Percentiles rank a stretch among this genome's conserved stretches.
These are phyloP conservation scores for Pisolithus orientalis DNA, from an alignment of 768 basidiomycete genomes.

Conservation along the genomic window DNA sequence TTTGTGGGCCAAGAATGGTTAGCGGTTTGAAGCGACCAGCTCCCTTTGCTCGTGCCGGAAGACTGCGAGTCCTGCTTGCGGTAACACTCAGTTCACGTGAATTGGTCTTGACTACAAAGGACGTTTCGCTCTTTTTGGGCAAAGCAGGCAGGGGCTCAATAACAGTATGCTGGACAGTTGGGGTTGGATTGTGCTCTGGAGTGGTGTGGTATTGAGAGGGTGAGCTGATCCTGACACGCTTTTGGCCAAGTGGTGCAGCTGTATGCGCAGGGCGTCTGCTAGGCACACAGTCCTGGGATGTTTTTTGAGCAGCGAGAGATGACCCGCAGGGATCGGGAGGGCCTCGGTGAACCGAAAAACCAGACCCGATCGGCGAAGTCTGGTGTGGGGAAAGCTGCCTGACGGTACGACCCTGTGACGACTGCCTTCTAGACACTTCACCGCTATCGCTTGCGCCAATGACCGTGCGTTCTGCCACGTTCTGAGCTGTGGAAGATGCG, in stretches of 20 bases:
- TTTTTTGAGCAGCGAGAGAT: background rate
- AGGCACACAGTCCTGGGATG: background rate
- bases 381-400: too few relatives aligned
- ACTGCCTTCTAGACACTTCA: too few relatives aligned
- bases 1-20: background rate
- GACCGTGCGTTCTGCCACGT: background rate
- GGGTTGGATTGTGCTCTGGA: background rate
- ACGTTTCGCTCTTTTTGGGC: too few relatives aligned
- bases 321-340: background rate
- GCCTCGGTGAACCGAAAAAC: background rate
- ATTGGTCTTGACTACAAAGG: too few relatives aligned
- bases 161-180: background rate
- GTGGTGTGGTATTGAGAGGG: background rate
- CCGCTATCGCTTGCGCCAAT: too few relatives aligned
- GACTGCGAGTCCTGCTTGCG: too few relatives aligned
- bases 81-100: too few relatives aligned
- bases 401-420: too few relatives aligned
- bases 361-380: background rate
- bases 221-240: slow-evolving; percentile 8
- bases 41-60: background rate
- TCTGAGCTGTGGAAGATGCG: too few relatives aligned
- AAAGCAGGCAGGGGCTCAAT: too few relatives aligned
- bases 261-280: slow-evolving; percentile 18
- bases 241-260: slow-evolving; percentile 7
- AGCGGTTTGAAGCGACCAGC: slow-evolving; percentile 15